A percentile compares a stretch with the other conserved stretches of the same genome.
Evolutionary conservation across 108 stramenopile species (phyloP).

Genomic region (Bacterosira constricta): DNA sequence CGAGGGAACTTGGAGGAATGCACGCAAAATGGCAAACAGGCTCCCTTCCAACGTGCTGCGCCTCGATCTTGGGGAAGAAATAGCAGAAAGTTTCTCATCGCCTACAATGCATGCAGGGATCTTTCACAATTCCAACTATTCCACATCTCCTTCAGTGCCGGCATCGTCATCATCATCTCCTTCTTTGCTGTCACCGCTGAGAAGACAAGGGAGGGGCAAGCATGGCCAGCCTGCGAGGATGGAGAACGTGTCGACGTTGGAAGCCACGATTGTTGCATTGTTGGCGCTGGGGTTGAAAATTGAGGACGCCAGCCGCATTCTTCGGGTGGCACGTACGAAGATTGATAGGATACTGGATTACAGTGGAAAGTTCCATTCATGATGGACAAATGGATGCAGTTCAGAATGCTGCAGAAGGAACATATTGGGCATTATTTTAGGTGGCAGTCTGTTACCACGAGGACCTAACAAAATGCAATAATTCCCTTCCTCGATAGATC

Average conservation of each 20-base stretch:
- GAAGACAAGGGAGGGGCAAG: conserved; percentile 43
- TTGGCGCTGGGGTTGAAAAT: conserved; percentile 24
- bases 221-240: neutral
- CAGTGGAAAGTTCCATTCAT: conserved; percentile 21
- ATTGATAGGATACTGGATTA: conserved; percentile 37
- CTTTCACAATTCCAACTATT: neutral
- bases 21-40: conserved; percentile 54
- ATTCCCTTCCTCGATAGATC: no score
- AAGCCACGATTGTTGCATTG: conserved; percentile 38
- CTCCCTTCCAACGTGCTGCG: conserved; percentile 42
- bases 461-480: no score
- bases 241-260: conserved; percentile 34
- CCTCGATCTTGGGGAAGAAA: conserved; percentile 37
- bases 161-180: conserved; percentile 5
- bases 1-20: conserved; percentile 60
- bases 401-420: no score
- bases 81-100: conserved; percentile 9
- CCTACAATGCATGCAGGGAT: conserved; percentile 13
- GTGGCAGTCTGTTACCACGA: no score
- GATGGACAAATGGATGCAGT: no score
- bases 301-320: conserved; percentile 22
- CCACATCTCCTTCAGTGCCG: neutral
- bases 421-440: no score
- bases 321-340: conserved; percentile 17
- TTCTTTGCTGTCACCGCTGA: conserved; percentile 44